Evolutionary conservation across 306 rosid genomes (phyloP), one percentile per base, ranked within the genome.

Genomic region (Quercus bicolor): DNA sequence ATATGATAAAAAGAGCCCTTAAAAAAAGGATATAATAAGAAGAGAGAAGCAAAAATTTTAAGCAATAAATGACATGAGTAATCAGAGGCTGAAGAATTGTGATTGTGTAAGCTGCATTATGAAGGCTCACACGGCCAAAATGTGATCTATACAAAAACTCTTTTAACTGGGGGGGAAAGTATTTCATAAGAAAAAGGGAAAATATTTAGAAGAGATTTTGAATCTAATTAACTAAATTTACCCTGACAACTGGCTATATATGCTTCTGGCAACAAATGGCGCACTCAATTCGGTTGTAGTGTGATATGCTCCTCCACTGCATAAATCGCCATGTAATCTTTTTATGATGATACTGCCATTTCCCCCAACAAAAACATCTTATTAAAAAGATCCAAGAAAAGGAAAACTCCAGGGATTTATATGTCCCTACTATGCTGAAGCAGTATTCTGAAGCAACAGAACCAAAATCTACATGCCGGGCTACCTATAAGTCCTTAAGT

Each of bases 131-230:
- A 59, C 65, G 29, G 65, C 65, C 31, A 23, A 78, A 76, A 33
- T 72, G 81, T 75, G 72, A 83, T 65, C 90, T 88, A 84, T 87
- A 89, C 89, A 88, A 40, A 70, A 82, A 81, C 75, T 74, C 75
- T 74, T 71, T 79, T 77, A 80, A 77, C 64, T 12, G 76, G 33
- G 62, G 62, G 68, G 84, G 76, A 56, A 68, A 57, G 16, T 11
- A 48, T 59, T 66, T 20, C 14, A 4, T 5, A 1, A 40, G 59
- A 75, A 77, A 77, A 43, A 29, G 78, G 3, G n/a, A 31, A 75
- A 64, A 29, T 31, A 19, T 77, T 78, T 56, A 76, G 81, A 64
- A 76, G 75, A 85, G 72, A 77, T 70, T 81, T 68, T 45, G 56
- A 69, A 79, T 78, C 70, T 77, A 77, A 56, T 28, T 61, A 78